Evolutionary conservation across 805 yeast species (phyloP), one percentile per base, ranked within the genome.

Genomic region (Sugiyamaella americana): DNA sequence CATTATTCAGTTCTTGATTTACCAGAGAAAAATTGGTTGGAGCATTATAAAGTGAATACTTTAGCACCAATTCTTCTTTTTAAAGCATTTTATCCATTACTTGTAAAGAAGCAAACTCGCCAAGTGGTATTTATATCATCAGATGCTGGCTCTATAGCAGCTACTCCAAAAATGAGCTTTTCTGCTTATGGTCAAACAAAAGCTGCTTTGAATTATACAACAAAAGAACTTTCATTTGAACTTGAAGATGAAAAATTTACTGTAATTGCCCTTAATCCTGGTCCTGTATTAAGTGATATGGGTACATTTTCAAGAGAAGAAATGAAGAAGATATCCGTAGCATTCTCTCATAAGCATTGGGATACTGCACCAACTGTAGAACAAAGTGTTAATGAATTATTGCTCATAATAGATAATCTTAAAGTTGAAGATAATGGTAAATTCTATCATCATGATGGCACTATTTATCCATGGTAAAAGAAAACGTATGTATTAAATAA

Each of bases 241-340:
- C 44, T 60, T 23, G 51, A 43, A 5, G 36, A 37, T 1, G 59
- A 62, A 24, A 63, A 58, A 0, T 64, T 59, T 44, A 59, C 55
- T 8, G 56, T 63, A 17, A 51, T 66, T 19, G 52, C 68, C 10
- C 11, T 68, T 11, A 69, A 67, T 43, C 76, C 76, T 0, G 74
- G 75, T 34, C 30, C 60, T 8, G 72, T 71, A 11, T n/a, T 44
- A n/a, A 66, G 68, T 30, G 73, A 70, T 41, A 62, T 65, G 66
- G 64, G 60, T 3, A 46, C 22, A 2, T 23, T 21, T 19, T 52
- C 36, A 8, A 42, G 40, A 6, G 36, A 39, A 5, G 44, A 40
- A 18, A 32, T 44, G 45, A 22, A 19, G 16, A 19, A 37, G 11
- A 37, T 37, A 8, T 22, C 22, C 19, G 43, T 35, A 22, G 35